These are phyloP conservation scores for Plasmodium cynomolgi DNA, from an alignment of 169 alveolate genomes.

Conservation along the genomic window DNA sequence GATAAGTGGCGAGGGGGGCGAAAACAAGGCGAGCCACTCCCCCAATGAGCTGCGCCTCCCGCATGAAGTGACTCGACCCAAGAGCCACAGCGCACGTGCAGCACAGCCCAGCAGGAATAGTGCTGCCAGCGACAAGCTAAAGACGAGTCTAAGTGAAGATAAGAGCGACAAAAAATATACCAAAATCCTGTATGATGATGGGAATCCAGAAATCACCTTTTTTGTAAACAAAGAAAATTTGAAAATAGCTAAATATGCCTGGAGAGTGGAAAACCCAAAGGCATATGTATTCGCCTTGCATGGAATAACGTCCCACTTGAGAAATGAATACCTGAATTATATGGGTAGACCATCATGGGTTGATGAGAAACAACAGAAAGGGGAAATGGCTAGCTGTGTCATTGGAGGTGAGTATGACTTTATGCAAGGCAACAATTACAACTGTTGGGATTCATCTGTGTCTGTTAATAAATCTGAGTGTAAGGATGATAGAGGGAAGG, in stretches of 20 bases:
- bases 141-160: conserved; percentile 10
- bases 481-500: neutral
- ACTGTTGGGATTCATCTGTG: neutral
- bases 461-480: neutral
- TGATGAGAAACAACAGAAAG: neutral
- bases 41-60: neutral
- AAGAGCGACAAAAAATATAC: neutral
- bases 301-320: conserved; percentile 81
- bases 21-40: neutral
- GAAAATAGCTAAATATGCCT: conserved; percentile 79
- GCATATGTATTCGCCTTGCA: conserved; percentile 80
- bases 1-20: neutral
- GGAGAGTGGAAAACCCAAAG: conserved; percentile 77
- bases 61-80: neutral
- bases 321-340: conserved; percentile 80
- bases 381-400: neutral
- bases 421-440: neutral
- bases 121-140: neutral
- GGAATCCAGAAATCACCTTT: conserved; percentile 74
- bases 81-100: neutral
- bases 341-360: conserved; percentile 60
- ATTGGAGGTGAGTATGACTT: neutral
- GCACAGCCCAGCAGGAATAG: neutral
- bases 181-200: conserved; percentile 64
- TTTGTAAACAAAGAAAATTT: conserved; percentile 79